Conservation (phyloP, 2,329 filamentous ascomycete genomes). For the Erysiphe pulchra region DNA sequence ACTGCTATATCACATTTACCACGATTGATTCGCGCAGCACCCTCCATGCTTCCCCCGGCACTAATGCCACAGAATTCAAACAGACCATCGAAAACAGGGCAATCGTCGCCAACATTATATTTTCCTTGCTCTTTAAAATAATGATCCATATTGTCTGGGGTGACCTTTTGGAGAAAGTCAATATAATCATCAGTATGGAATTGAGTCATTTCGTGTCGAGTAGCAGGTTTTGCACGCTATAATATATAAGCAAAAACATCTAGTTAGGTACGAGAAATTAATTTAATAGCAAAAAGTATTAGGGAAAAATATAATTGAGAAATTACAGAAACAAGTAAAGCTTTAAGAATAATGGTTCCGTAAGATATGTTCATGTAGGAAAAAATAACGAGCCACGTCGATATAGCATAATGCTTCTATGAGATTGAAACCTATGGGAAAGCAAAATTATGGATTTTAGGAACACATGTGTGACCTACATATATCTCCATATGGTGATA, state of each 20-base stretch:
- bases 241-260: not conserved
- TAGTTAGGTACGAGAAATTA: no score
- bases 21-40: constrained; percentile 68
- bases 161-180: constrained; percentile 82
- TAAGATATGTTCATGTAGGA: no score
- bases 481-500: constrained; percentile 96
- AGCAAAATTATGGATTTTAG: not conserved
- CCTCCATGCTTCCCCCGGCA: constrained; percentile 80
- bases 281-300: no score
- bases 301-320: no score
- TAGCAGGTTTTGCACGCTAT: constrained; percentile 65
- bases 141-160: constrained; percentile 92
- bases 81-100: constrained; percentile 92
- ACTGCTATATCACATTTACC: constrained; percentile 90
- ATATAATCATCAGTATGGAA: constrained; percentile 95
- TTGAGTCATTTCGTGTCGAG: constrained; percentile 67
- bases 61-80: constrained; percentile 93
- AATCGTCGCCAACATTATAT: constrained; percentile 92
- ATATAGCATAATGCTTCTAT: no score
- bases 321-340: no score
- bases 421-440: no score
- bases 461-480: constrained; percentile 24
- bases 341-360: no score
- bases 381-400: no score
- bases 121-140: constrained; percentile 76